Conservation (phyloP, 2,329 filamentous ascomycete species). For the Alternaria hordeiaustralica region DNA sequence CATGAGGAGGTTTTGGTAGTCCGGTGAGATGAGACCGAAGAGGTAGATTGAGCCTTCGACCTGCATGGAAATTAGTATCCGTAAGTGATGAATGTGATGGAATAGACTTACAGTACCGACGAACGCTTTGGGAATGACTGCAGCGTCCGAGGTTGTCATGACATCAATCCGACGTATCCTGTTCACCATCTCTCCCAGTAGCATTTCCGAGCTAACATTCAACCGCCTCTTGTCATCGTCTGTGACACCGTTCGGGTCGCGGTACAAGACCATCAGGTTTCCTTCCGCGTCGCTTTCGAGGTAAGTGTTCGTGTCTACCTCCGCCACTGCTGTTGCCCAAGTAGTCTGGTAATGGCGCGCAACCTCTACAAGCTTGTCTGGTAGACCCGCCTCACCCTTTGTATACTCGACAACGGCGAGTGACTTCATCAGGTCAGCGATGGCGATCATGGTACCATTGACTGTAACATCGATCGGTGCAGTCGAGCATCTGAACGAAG, state of each 20-base stretch:
- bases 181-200: conserved; percentile 93
- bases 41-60: conserved; percentile 92
- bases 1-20: conserved; percentile 80
- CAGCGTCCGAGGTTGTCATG: conserved; percentile 66
- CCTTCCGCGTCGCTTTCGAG: conserved; percentile 86
- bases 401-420: conserved; percentile 78
- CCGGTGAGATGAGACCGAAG: conserved; percentile 76
- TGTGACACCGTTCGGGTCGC: conserved; percentile 75
- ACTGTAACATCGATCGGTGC: conserved; percentile 83
- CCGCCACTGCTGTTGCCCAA: conserved; percentile 81
- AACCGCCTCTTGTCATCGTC: conserved; percentile 74
- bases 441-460: conserved; percentile 75
- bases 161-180: conserved; percentile 78
- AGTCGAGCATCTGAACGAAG: conserved; percentile 80
- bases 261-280: conserved; percentile 81
- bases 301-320: conserved; percentile 76
- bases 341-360: conserved; percentile 80
- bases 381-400: conserved; percentile 62
- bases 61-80: conserved; percentile 53
- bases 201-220: conserved; percentile 79
- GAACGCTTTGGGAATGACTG: conserved; percentile 83
- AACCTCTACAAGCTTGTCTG: conserved; percentile 72
- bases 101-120: conserved; percentile 75
- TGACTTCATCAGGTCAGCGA: conserved; percentile 94
- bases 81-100: background rate